phyloP scores from a whole-genome alignment of 2,329 filamentous ascomycete species.

The Huntiella moniliformis region DNA sequence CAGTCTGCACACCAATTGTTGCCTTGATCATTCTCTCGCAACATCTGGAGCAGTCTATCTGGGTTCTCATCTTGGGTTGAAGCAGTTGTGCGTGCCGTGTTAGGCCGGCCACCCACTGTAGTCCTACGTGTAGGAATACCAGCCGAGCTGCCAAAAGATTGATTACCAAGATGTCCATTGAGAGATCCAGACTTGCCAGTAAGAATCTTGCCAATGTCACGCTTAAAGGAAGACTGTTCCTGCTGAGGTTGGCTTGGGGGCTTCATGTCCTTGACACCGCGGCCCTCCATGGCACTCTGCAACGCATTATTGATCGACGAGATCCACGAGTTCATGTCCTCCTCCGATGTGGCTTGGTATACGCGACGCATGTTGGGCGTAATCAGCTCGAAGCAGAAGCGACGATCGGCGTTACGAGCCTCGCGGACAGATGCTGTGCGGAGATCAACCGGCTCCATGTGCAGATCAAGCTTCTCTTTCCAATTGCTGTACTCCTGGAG shows the following conservation, averaged over 20 bases:
- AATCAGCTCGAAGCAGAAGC: conserved; percentile 97
- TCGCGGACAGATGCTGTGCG: conserved; percentile 94
- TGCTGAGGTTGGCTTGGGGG: conserved; percentile 15
- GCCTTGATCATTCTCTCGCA: conserved; percentile 78
- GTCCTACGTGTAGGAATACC: conserved; percentile 61
- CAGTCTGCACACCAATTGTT: conserved; percentile 94
- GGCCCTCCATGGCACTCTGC: conserved; percentile 84
- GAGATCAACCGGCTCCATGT: conserved; percentile 95
- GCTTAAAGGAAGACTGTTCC: conserved; percentile 39
- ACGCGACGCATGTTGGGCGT: conserved; percentile 91
- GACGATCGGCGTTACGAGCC: conserved; percentile 78
- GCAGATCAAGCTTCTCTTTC: conserved; percentile 91
- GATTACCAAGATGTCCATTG: conserved; percentile 31
- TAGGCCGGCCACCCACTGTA: conserved; percentile 76
- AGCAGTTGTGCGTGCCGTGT: conserved; percentile 47
- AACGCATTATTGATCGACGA: conserved; percentile 89
- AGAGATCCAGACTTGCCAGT: conserved; percentile 77
- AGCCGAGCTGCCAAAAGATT: conserved; percentile 25
- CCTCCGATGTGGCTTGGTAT: conserved; percentile 93
- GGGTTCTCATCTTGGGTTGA: conserved; percentile 65
- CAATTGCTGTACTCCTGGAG: conserved; percentile 97
- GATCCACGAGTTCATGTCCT: conserved; percentile 97
- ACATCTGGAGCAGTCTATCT: conserved; percentile 66
- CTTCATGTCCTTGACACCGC: conserved; percentile 39
- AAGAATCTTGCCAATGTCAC: conserved; percentile 81